Evolutionary conservation across 805 yeast genomes (phyloP), one percentile per base, ranked within the genome.

Genomic region (Pichia cephalocereana): DNA sequence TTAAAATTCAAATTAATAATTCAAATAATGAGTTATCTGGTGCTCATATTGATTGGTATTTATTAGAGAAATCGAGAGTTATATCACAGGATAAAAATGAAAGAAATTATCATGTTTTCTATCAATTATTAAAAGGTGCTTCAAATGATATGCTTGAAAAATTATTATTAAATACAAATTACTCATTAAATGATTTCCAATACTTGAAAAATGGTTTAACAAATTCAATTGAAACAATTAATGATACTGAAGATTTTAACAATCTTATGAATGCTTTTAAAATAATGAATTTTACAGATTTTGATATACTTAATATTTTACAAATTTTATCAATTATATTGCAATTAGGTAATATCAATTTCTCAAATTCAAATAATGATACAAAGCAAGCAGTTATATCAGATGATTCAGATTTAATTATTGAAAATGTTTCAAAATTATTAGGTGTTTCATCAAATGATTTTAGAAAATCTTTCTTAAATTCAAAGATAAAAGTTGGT

Each of bases 11-110:
- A 61, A 52, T 54, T 14, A 74, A 76, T 48, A 61, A 62, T 3
- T 58, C 68, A 4, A 63, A 72, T 11, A 87, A 87, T 4, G 75
- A 75, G 50, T 83, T 93, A 41, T 72, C 77, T 19, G 96, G 96
- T 12, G 98, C 98, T 11, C 83, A 86, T 54, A 88, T 93, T 44
- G 96, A 91, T 58, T 93, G 96, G 87, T 93, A 93, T 58, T 69
- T 93, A 26, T 69, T 93, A 39, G 99, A 93, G 62, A 93, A 93
- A 65, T 87, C 97, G 6, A 79, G 99, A 58, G 96, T 93, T 15
- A 83, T 88, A 7, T 69, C 76, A 40, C 97, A 88, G 66, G 79
- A 82, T 45, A 52, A 69, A 8, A 68, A 75, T 19, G 99, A 93
- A 67, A 76, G 99, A 64, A 93, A 90, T 62, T 93, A 91, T 62